phyloP scores from a whole-genome alignment of 1,139 yeast species.

The Saccharomyces hybrid region DNA sequence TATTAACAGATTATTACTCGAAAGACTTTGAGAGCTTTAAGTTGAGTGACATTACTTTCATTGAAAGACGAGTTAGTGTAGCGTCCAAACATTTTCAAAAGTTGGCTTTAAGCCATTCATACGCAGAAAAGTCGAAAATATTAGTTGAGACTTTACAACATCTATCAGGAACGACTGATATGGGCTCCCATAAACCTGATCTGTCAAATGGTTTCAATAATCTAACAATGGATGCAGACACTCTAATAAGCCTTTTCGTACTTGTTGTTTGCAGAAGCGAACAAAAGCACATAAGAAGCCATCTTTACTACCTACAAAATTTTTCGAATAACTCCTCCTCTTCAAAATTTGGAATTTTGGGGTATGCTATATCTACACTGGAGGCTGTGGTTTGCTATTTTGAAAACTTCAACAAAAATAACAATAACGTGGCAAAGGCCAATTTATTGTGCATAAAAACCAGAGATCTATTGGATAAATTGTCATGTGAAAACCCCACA shows the following conservation, averaged over 20 bases:
- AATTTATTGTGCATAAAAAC: constrained; percentile 7
- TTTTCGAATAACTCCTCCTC: constrained; percentile 46
- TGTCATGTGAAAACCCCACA: constrained; percentile 21
- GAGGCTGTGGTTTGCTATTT: constrained; percentile 71
- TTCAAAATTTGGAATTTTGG: constrained; percentile 43
- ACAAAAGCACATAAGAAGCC: constrained; percentile 52
- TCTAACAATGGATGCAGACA: constrained; percentile 64
- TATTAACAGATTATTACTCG: constrained; percentile 45
- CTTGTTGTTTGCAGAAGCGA: constrained; percentile 63
- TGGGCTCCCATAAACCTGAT: constrained; percentile 7
- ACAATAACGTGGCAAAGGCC: constrained; percentile 4
- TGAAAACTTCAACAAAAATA: constrained; percentile 9
- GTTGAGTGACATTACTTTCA: constrained; percentile 20
- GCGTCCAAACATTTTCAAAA: constrained; percentile 52
- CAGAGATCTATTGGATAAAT: constrained; percentile 4
- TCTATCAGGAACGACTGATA: constrained; percentile 33
- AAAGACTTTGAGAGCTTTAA: constrained; percentile 33
- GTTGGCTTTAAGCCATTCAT: constrained; percentile 43
- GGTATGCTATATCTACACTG: constrained; percentile 65
- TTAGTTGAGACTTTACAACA: constrained; percentile 47
- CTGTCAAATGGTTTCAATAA: neutral
- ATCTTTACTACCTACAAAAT: constrained; percentile 54
- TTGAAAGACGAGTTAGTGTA: constrained; percentile 42
- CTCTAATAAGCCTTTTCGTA: constrained; percentile 62
- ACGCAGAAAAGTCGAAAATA: constrained; percentile 46